Percentiles rank a stretch among this genome's conserved stretches.
Conservation (phyloP, 352 stramenopile species). For the Globisporangium apiculatum region DNA sequence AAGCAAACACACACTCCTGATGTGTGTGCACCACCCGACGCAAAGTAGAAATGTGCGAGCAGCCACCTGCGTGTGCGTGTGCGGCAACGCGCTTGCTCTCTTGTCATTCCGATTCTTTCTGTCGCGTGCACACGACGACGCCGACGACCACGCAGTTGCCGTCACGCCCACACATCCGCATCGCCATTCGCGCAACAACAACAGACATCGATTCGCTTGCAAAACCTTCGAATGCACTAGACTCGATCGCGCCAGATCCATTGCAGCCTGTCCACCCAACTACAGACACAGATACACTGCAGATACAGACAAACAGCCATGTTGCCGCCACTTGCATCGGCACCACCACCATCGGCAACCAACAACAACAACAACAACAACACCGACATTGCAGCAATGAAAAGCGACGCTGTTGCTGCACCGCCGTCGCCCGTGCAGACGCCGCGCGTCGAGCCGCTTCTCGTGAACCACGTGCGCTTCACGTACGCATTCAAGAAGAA, state of each 20-base stretch:
- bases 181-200: not conserved
- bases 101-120: not conserved
- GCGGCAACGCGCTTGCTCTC: not conserved
- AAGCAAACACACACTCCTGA: no score
- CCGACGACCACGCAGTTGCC: not conserved
- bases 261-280: no score
- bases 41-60: no score
- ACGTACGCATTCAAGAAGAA: slow-evolving; percentile 70
- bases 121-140: not conserved
- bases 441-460: slow-evolving; percentile 32
- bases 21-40: no score
- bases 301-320: not conserved
- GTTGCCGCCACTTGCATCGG: slow-evolving; percentile 5
- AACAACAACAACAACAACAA: not conserved
- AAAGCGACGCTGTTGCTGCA: not conserved
- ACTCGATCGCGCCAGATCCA: no score
- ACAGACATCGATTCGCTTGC: no score
- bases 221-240: no score
- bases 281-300: no score
- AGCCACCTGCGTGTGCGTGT: not conserved
- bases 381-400: not conserved
- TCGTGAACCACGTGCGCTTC: slow-evolving; percentile 55
- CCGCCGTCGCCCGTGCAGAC: slow-evolving; percentile 1
- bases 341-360: not conserved
- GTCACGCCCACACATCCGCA: not conserved